Conservation (phyloP, 805 yeast species). For the Starmerella riodocensis region DNA sequence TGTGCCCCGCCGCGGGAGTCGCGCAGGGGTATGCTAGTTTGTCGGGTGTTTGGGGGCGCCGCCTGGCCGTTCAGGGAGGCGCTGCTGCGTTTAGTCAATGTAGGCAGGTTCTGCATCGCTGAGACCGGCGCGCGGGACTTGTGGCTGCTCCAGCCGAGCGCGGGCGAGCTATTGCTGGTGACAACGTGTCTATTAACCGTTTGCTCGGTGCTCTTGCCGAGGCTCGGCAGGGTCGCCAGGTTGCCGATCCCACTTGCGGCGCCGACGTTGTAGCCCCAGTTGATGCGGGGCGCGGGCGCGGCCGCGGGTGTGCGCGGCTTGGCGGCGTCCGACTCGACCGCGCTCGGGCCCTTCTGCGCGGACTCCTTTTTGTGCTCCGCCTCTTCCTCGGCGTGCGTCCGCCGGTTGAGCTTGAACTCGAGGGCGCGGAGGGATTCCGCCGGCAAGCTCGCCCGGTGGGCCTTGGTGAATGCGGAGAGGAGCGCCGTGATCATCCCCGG, state of each 20-base stretch:
- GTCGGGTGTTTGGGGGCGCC: background rate
- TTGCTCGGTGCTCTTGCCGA: slow-evolving; percentile 6
- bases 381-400: slow-evolving; percentile 5
- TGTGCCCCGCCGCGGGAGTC: background rate
- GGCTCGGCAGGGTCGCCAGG: slow-evolving; percentile 13
- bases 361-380: background rate
- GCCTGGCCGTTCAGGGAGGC: background rate
- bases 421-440: slow-evolving; percentile 1
- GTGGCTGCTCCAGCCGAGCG: background rate
- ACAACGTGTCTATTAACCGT: too few relatives aligned
- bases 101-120: slow-evolving; percentile 2
- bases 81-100: background rate
- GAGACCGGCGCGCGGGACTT: background rate
- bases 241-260: slow-evolving; percentile 4
- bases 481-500: slow-evolving; percentile 18
- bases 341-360: background rate
- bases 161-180: background rate
- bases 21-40: slow-evolving; percentile 3
- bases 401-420: slow-evolving; percentile 4
- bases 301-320: slow-evolving; percentile 6
- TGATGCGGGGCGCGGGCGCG: background rate
- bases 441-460: slow-evolving; percentile 1
- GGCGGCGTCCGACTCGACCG: background rate
- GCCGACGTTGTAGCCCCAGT: slow-evolving; percentile 12
- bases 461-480: slow-evolving; percentile 12